Base-by-base conservation (phyloP, 345 rosid genomes). In the Lumnitzera littorea region DNA sequence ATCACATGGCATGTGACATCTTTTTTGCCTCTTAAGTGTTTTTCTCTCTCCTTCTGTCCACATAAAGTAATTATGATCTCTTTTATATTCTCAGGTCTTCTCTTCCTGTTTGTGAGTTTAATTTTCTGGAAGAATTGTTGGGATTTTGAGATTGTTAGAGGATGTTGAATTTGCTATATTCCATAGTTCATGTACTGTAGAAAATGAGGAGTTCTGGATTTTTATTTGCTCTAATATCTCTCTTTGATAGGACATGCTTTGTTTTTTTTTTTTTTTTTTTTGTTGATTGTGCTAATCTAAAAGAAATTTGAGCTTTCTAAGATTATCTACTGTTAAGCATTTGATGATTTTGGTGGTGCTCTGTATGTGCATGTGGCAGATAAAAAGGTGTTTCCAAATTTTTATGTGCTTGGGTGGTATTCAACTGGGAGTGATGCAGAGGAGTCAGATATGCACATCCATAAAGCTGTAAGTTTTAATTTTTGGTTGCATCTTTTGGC, bases 401-500 rank as follows among this genome's bases (percentile, higher is more conserved):
- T 84, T 61, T 94, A 90, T 60, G 75, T 90, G 15, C 78, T 94
- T 56, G 99, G 99, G 73, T 94, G 97, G 99, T 94, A 94, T 68
- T 94, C 97, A 5, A 86, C 89, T 0, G 99, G 97, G 41, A 75
- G 87, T 63, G 96, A 90, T 53, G 96, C 97, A 7, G 63, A 84
- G 53, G 97, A 87, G 73, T 84, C 95, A 17, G 99, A 94, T 70
- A 83, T 90, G 97, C 88, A 71, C 64, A 84, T 94, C 54, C 99
- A 89, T 60, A 94, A 83, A 85, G 89, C 97, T 65, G 96, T 94
- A 72, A 71, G 91, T 76, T 66, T 60, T 31, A 5, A 6, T 55
- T 20, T 13, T 25, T 62, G 14, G 9, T 20, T 29, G 43, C 10
- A 36, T 36, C 10, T 36, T 36, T 1, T 9, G 11, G 43, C 43